Evolutionary conservation across 2,329 filamentous ascomycete genomes (phyloP), one percentile per base, ranked within the genome.

Genomic region (Cercospora janseana): DNA sequence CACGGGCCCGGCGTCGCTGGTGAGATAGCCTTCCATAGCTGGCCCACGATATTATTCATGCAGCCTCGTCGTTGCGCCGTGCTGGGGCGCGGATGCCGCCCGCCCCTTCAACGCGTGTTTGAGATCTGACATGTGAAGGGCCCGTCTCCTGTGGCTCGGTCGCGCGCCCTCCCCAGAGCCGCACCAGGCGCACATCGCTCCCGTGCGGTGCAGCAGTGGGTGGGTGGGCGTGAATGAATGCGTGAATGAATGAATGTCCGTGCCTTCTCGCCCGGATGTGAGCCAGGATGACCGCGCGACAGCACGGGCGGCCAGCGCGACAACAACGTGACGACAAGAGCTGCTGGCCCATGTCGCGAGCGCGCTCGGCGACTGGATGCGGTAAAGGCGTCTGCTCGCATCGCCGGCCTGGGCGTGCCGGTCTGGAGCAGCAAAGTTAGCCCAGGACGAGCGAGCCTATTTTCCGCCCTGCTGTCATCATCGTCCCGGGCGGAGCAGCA

Each of bases 321-420:
- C 38, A 10, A 13, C 38, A 24, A n/a, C 23, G 18, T 20, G 23
- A 9, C 18, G 15, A n/a, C 9, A 40, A n/a, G 35, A 38, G 16
- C 16, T 18, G 24, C 2, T 28, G 12, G 23, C 29, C 40, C n/a
- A 27, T 41, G 38, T 16, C 16, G 24, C n/a, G n/a, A n/a, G n/a
- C n/a, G n/a, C n/a, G n/a, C 12, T 26, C 40, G 40, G 23, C 27
- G 37, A 6, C 32, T 46, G 23, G 44, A 38, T 28, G 44, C 44
- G 44, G 31, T 21, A 46, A 44, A 28, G 44, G 32, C 44, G 44
- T 38, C 32, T 27, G 37, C 34, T 37, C 43, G 21, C 43, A 38
- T 46, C 43, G 29, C 15, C 31, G 31, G 44, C 20, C 44, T 38
- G 44, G 44, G 44, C 44, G 44, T 46, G 42, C 42, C 42, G 42